These are phyloP conservation scores for Prunus mume DNA, from an alignment of 306 rosid species.

Conservation along the genomic window DNA sequence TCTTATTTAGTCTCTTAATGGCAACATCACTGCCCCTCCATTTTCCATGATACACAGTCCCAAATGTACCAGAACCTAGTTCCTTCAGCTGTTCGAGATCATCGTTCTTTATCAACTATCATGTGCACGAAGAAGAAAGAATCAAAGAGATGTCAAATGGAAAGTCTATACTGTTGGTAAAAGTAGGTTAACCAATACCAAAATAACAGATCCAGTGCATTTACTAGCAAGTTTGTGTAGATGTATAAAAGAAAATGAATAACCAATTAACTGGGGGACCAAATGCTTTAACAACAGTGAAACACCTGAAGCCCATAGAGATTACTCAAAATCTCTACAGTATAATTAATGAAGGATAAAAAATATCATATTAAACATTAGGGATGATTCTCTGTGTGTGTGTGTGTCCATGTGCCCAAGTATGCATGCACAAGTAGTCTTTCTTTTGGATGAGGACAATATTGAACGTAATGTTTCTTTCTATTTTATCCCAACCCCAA, in stretches of 20 bases:
- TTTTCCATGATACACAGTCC: slow-evolving; percentile 94
- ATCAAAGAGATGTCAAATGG: slow-evolving; percentile 10
- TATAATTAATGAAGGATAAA: not conserved
- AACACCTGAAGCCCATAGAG: not conserved
- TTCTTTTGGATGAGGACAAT: not conserved
- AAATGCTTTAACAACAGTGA: not conserved
- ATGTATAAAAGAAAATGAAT: not conserved
- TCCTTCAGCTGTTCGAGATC: slow-evolving; percentile 93
- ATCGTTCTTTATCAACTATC: slow-evolving; percentile 73
- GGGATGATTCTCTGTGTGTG: not conserved
- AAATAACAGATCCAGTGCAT: not conserved
- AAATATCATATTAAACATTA: not conserved
- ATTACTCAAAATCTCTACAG: not conserved
- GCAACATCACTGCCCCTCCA: slow-evolving; percentile 98
- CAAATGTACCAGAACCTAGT: slow-evolving; percentile 91
- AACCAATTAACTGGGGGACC: not conserved
- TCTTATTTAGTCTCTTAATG: slow-evolving; percentile 90
- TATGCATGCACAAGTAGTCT: not conserved
- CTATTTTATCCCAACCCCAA: not conserved
- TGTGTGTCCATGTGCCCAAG: not conserved
- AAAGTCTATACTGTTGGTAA: not conserved
- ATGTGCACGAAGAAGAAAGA: slow-evolving; percentile 34
- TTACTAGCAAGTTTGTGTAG: not conserved
- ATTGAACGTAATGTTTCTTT: not conserved
- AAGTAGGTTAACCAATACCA: slow-evolving; percentile 1